phyloP scores from a whole-genome alignment of 2,329 filamentous ascomycete species.

The Calonectria pseudoreteaudii region DNA sequence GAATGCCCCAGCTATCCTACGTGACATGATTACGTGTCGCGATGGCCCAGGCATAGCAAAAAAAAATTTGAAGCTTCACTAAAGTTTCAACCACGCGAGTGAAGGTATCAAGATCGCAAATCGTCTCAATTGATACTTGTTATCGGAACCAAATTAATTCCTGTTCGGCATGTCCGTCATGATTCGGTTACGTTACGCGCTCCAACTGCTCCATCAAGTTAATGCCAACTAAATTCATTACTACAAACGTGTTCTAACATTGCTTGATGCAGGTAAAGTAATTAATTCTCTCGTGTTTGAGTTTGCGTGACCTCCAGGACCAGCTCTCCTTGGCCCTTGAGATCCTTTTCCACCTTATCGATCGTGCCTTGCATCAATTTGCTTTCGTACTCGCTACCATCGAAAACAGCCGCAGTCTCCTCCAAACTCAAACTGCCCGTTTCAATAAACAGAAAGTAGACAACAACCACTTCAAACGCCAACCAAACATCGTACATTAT shows the following conservation, averaged over 20 bases:
- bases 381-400: conserved; percentile 13
- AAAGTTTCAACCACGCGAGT: no score
- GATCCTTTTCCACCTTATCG: background rate
- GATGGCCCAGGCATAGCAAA: background rate
- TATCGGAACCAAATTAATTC: background rate
- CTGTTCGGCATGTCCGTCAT: background rate
- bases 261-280: background rate
- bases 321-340: background rate
- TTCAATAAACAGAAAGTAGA: conserved; percentile 26
- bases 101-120: background rate
- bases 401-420: conserved; percentile 19
- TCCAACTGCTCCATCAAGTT: background rate
- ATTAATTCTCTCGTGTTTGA: background rate
- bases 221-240: background rate
- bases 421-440: conserved; percentile 19
- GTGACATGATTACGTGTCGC: background rate
- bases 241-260: background rate
- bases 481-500: conserved; percentile 27
- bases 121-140: background rate
- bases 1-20: background rate
- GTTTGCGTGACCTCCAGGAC: background rate
- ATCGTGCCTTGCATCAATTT: conserved; percentile 11
- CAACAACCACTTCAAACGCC: conserved; percentile 17
- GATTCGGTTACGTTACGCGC: background rate
- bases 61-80: no score